Evolutionary conservation across 2,329 filamentous ascomycete species (phyloP).

Genomic region (Didymosphaeria variabile): DNA sequence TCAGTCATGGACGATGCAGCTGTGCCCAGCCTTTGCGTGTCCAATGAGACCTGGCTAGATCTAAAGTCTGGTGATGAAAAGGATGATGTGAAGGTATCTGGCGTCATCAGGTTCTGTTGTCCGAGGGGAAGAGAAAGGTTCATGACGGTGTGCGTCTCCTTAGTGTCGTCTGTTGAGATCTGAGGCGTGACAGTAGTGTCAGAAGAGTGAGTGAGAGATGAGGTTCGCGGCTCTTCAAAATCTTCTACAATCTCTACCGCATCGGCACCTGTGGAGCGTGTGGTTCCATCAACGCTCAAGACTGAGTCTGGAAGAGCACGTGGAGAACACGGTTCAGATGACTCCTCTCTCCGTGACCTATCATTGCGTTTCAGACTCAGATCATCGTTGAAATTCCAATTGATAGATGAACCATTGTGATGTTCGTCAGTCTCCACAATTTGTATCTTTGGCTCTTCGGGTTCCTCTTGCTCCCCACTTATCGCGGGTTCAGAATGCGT

Average conservation of each 20-base stretch:
- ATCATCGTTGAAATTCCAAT: constrained; percentile 54
- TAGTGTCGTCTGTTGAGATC: constrained; percentile 38
- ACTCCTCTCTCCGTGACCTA: constrained; percentile 20
- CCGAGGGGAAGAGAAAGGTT: constrained; percentile 50
- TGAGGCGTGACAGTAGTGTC: constrained; percentile 57
- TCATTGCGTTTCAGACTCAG: constrained; percentile 45
- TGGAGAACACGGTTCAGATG: constrained; percentile 39
- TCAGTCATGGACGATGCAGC: constrained; percentile 78
- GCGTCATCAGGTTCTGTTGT: constrained; percentile 67
- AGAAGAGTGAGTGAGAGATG: constrained; percentile 60
- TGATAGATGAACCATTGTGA: constrained; percentile 52
- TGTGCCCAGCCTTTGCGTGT: constrained; percentile 76
- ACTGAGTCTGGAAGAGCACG: constrained; percentile 27
- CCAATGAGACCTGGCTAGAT: constrained; percentile 72
- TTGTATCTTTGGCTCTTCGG: constrained; percentile 52
- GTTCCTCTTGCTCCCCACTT: constrained; percentile 1
- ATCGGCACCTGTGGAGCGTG: constrained; percentile 35
- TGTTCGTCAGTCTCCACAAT: constrained; percentile 56
- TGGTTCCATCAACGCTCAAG: constrained; percentile 17
- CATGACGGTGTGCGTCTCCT: constrained; percentile 49
- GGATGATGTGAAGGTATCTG: constrained; percentile 67
- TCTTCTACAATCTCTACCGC: constrained; percentile 57
- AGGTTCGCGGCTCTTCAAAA: constrained; percentile 58
- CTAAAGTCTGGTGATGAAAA: constrained; percentile 70
- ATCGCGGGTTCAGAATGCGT: background rate